A percentile compares a stretch with the other conserved stretches of the same genome.
These are phyloP conservation scores for Xylaria sp. DNA, from an alignment of 2,329 filamentous ascomycete genomes.

Conservation along the genomic window DNA sequence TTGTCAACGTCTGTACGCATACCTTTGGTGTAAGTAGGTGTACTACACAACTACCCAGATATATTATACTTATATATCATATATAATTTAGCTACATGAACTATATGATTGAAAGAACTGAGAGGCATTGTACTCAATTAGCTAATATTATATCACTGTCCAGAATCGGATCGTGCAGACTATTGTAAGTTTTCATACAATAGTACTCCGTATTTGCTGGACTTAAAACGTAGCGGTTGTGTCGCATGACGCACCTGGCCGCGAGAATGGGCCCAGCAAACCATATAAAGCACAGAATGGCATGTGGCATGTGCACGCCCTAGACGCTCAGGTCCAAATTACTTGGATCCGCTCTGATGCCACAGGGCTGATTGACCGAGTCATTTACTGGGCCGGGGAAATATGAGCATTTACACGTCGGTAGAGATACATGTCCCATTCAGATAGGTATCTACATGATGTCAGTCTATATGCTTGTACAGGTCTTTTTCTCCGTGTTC, in stretches of 20 bases:
- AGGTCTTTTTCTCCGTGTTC: too few relatives aligned
- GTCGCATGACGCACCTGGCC: conserved; percentile 36
- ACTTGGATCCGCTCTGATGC: conserved; percentile 17
- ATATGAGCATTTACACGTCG: too few relatives aligned
- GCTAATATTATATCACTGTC: background rate
- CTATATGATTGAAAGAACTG: too few relatives aligned
- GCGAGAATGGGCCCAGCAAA: conserved; percentile 25
- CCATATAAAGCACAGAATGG: conserved; percentile 9
- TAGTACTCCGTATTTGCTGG: background rate
- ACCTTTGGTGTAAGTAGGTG: too few relatives aligned
- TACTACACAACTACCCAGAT: too few relatives aligned
- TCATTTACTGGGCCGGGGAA: background rate
- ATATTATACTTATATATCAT: too few relatives aligned
- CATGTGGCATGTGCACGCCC: conserved; percentile 14
- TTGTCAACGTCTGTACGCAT: background rate
- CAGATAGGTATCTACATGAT: too few relatives aligned
- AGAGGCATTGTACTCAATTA: background rate
- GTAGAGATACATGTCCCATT: too few relatives aligned
- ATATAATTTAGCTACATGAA: too few relatives aligned
- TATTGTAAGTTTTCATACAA: background rate
- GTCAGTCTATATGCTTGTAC: too few relatives aligned
- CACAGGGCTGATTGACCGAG: conserved; percentile 30
- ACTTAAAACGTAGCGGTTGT: conserved; percentile 15
- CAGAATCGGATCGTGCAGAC: background rate
- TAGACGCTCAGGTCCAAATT: background rate